Evolutionary conservation across 495 filamentous ascomycete genomes (phyloP).

Genomic region (Aspergillus hancockii): DNA sequence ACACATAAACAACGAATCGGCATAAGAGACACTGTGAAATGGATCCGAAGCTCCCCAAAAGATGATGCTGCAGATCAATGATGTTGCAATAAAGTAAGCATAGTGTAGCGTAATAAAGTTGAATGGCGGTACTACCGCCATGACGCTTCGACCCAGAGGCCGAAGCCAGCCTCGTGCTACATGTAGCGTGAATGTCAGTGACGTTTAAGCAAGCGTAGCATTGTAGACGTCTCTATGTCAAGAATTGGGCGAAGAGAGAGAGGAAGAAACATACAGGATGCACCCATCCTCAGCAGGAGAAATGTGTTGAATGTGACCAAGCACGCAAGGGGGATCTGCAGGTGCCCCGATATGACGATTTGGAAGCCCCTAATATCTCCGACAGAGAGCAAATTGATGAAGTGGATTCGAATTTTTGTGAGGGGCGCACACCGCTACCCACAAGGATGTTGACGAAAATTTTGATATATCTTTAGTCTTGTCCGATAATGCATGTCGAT

Average conservation of each 20-base stretch:
- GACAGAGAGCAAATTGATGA: background rate
- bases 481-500: constrained; percentile 14
- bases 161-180: constrained; percentile 26
- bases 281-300: background rate
- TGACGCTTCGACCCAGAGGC: constrained; percentile 25
- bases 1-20: constrained; percentile 73
- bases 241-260: background rate
- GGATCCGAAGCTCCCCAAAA: constrained; percentile 73
- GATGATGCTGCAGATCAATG: constrained; percentile 64
- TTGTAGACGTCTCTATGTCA: background rate
- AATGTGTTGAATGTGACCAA: background rate
- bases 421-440: constrained; percentile 22
- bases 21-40: constrained; percentile 63
- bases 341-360: background rate
- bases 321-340: constrained; percentile 1
- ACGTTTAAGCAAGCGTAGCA: background rate
- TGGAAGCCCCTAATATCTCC: background rate
- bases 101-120: constrained; percentile 83
- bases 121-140: constrained; percentile 42
- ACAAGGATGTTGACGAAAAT: constrained; percentile 17
- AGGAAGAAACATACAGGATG: background rate
- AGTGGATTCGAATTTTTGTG: background rate
- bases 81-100: constrained; percentile 71
- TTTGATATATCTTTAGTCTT: constrained; percentile 15
- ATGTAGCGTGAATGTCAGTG: constrained; percentile 8